Conservation (phyloP, 352 stramenopile species). For the Pythium sp. region DNA sequence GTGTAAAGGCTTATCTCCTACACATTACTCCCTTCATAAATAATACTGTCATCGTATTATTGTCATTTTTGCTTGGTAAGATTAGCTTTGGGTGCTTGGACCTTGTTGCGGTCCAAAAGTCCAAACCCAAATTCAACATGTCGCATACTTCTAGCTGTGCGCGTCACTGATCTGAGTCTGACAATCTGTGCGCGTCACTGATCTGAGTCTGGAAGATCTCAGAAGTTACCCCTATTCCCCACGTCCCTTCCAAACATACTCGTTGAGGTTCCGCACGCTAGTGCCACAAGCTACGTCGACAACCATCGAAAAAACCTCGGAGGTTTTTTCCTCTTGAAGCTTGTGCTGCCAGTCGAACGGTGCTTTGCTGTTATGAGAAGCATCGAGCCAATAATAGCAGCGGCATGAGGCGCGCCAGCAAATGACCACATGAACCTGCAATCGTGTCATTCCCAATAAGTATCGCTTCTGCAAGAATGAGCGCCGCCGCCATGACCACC, state of each 20-base stretch:
- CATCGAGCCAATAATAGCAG: too few relatives aligned
- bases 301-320: conserved; percentile 1
- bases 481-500: conserved; percentile 2
- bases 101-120: too few relatives aligned
- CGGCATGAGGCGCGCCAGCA: too few relatives aligned
- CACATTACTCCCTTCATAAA: too few relatives aligned
- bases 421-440: neutral
- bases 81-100: too few relatives aligned
- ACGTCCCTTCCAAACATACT: conserved; percentile 15
- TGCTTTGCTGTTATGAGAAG: too few relatives aligned
- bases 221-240: conserved; percentile 2
- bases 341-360: neutral
- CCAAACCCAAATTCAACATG: neutral
- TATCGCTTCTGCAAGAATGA: conserved; percentile 8
- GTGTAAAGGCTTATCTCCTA: too few relatives aligned
- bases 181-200: neutral
- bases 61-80: too few relatives aligned
- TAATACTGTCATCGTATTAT: too few relatives aligned
- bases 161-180: conserved; percentile 2
- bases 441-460: conserved; percentile 1
- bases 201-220: neutral
- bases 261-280: conserved; percentile 12
- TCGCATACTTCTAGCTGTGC: neutral
- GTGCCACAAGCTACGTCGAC: conserved; percentile 10
- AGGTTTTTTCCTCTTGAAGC: conserved; percentile 6